phyloP scores from a whole-genome alignment of 73 alveolate species.

The Paramecium sexaurelia region DNA sequence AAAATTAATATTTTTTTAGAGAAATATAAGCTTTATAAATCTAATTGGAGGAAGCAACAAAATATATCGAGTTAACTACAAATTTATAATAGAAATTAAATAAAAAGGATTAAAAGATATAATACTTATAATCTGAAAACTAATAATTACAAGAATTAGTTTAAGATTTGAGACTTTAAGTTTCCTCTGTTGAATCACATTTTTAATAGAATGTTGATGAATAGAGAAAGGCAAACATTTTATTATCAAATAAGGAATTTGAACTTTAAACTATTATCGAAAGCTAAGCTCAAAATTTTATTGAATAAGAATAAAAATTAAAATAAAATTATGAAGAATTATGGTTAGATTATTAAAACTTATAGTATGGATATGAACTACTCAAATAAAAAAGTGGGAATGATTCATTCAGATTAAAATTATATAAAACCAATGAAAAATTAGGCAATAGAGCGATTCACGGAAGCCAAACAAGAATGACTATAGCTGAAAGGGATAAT shows the following conservation, averaged over 20 bases:
- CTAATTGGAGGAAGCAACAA: conserved; percentile 18
- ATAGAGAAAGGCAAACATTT: conserved; percentile 8
- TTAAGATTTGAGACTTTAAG: background rate
- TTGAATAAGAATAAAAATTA: background rate
- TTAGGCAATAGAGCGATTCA: background rate
- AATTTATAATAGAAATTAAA: background rate
- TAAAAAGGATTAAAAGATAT: background rate
- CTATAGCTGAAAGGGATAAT: background rate
- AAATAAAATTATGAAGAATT: background rate
- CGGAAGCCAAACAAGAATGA: background rate
- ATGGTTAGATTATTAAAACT: background rate
- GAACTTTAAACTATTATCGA: background rate
- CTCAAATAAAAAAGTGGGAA: background rate
- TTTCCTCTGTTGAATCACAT: background rate
- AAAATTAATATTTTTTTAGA: background rate
- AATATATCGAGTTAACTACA: conserved; percentile 13
- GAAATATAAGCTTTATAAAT: conserved; percentile 4
- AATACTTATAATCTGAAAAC: background rate
- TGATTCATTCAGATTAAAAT: conserved; percentile 7
- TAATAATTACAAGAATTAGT: conserved; percentile 13
- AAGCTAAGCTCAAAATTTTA: background rate
- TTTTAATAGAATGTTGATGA: background rate
- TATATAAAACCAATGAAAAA: background rate
- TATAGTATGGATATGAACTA: background rate
- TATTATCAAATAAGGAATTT: background rate